Evolutionary conservation across 2,329 filamentous ascomycete species (phyloP).

Genomic region (Nemania diffusa): DNA sequence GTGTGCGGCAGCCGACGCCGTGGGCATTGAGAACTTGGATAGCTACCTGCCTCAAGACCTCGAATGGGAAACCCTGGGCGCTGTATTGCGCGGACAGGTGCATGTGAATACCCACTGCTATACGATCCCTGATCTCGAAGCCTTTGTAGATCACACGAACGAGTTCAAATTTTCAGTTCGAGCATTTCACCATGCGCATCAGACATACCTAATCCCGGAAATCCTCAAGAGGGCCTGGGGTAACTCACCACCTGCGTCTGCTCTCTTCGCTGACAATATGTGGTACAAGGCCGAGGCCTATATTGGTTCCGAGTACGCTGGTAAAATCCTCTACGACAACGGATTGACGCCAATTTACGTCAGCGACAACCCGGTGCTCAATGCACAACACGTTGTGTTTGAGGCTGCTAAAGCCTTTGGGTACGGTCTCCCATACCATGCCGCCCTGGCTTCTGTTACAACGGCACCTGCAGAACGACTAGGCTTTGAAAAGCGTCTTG

Average conservation of each 20-base stretch:
- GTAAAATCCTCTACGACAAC: constrained; percentile 72
- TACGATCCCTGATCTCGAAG: constrained; percentile 74
- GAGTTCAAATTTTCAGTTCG: constrained; percentile 75
- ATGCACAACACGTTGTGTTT: constrained; percentile 75
- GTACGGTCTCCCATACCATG: constrained; percentile 70
- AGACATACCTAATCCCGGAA: constrained; percentile 74
- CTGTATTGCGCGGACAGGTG: constrained; percentile 73
- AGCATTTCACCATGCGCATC: constrained; percentile 77
- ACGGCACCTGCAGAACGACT: constrained; percentile 68
- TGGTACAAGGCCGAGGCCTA: constrained; percentile 77
- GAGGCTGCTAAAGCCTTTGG: constrained; percentile 70
- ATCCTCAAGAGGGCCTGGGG: constrained; percentile 68
- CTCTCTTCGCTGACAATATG: constrained; percentile 78
- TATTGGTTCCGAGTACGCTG: constrained; percentile 71
- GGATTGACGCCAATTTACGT: constrained; percentile 74
- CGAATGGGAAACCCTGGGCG: constrained; percentile 70
- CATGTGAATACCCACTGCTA: constrained; percentile 79
- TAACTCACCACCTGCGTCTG: constrained; percentile 63
- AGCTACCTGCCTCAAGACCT: constrained; percentile 71
- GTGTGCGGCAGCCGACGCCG: constrained; percentile 66
- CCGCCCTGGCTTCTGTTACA: constrained; percentile 67
- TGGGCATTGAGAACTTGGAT: constrained; percentile 62
- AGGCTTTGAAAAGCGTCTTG: constrained; percentile 66
- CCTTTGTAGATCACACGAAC: constrained; percentile 75
- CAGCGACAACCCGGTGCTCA: constrained; percentile 76